Conservation (phyloP, 2,329 filamentous ascomycete genomes). For the Trichophyton schoenleinii region DNA sequence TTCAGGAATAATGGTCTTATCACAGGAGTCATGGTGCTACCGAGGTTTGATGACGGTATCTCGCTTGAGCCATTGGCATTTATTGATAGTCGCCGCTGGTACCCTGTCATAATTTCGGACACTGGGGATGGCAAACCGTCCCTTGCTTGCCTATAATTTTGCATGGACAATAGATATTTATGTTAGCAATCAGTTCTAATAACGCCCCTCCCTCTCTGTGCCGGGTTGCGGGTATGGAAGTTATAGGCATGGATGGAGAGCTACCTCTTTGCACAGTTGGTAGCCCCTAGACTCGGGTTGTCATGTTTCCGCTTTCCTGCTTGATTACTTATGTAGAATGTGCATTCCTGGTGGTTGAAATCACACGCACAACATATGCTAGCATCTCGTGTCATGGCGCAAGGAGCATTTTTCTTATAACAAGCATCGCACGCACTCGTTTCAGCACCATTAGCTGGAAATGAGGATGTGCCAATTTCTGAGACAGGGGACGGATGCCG, state of each 20-base stretch:
- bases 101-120: not conserved
- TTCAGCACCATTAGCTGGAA: not conserved
- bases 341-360: slow-evolving; percentile 34
- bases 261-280: slow-evolving; percentile 28
- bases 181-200: not conserved
- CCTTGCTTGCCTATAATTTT: slow-evolving; percentile 7
- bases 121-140: not conserved
- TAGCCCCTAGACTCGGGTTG: slow-evolving; percentile 18
- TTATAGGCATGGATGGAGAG: not conserved
- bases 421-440: slow-evolving; percentile 32
- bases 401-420: slow-evolving; percentile 31
- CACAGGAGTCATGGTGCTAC: slow-evolving; percentile 33
- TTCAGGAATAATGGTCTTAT: slow-evolving; percentile 30
- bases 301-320: slow-evolving; percentile 32
- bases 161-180: not conserved
- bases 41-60: slow-evolving; percentile 21
- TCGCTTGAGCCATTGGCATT: not conserved
- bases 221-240: not conserved
- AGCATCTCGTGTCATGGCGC: slow-evolving; percentile 33
- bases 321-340: slow-evolving; percentile 24
- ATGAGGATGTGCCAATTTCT: not conserved
- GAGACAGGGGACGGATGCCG: not conserved
- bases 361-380: slow-evolving; percentile 35
- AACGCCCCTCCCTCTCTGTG: not conserved
- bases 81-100: not conserved